Evolutionary conservation across 768 basidiomycete genomes (phyloP).

Genomic region (Trametes punicea): DNA sequence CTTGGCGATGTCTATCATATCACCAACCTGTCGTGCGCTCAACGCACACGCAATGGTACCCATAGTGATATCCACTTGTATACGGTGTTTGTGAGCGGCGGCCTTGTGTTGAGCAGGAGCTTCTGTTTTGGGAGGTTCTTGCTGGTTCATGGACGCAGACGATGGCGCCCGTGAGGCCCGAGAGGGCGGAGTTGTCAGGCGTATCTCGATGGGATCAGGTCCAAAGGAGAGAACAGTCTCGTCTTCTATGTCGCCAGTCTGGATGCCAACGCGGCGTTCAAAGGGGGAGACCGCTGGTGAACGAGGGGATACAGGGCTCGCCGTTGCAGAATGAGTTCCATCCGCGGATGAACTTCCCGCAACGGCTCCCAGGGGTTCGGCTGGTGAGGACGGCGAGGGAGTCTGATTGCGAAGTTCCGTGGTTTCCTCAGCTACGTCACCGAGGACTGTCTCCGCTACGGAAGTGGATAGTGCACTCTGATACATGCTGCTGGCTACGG

Average conservation of each 20-base stretch:
- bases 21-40: conserved; percentile 53
- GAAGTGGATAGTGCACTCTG: conserved; percentile 61
- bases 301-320: neutral
- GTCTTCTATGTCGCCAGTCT: conserved; percentile 29
- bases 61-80: conserved; percentile 37
- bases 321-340: neutral
- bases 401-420: conserved; percentile 1
- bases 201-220: conserved; percentile 55
- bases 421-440: conserved; percentile 12
- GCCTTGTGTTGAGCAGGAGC: neutral
- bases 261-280: neutral
- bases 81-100: neutral
- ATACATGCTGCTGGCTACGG: conserved; percentile 69
- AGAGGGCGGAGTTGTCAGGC: conserved; percentile 45
- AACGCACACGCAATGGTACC: conserved; percentile 57
- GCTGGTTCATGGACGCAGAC: neutral
- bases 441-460: neutral
- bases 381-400: neutral
- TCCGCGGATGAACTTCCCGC: neutral
- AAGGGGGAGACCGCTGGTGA: neutral
- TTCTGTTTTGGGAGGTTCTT: no score
- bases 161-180: neutral
- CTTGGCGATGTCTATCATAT: conserved; percentile 38
- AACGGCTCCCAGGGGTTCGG: no score
- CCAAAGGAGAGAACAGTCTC: conserved; percentile 61